phyloP scores from a whole-genome alignment of 345 rosid genomes.

The Populus euphratica region DNA sequence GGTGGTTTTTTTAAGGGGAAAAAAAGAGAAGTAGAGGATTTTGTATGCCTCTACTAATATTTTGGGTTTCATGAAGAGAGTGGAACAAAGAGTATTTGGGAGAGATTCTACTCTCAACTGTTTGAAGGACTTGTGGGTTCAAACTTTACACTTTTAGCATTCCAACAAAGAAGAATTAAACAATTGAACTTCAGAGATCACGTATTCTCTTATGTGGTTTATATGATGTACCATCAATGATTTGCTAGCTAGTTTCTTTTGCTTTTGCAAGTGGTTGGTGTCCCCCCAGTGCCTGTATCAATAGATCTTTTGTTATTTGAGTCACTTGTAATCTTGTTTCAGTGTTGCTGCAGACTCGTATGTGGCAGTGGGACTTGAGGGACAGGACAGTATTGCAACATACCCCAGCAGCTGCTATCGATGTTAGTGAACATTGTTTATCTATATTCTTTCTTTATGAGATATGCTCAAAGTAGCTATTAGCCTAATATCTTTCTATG shows the following conservation, averaged over 20 bases:
- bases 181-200: neutral
- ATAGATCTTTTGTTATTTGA: neutral
- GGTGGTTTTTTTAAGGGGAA: too few species aligned
- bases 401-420: slow-evolving; percentile 91
- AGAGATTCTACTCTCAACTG: neutral
- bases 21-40: neutral
- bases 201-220: neutral
- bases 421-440: slow-evolving; percentile 43
- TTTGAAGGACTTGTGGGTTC: neutral
- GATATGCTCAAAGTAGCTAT: neutral
- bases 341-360: slow-evolving; percentile 53
- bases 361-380: slow-evolving; percentile 80
- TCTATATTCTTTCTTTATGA: slow-evolving; percentile 11
- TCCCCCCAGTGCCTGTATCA: neutral
- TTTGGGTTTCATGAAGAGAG: neutral
- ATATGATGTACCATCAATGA: neutral
- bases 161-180: neutral
- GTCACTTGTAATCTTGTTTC: slow-evolving; percentile 8
- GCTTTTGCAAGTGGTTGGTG: neutral
- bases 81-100: neutral
- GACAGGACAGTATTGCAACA: slow-evolving; percentile 77
- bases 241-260: neutral
- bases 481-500: slow-evolving; percentile 5
- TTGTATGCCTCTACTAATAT: neutral
- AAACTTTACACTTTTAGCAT: neutral